These are phyloP conservation scores for Alloteropsis semialata DNA, from an alignment of 176 grass and related monocot species.

Conservation along the genomic window DNA sequence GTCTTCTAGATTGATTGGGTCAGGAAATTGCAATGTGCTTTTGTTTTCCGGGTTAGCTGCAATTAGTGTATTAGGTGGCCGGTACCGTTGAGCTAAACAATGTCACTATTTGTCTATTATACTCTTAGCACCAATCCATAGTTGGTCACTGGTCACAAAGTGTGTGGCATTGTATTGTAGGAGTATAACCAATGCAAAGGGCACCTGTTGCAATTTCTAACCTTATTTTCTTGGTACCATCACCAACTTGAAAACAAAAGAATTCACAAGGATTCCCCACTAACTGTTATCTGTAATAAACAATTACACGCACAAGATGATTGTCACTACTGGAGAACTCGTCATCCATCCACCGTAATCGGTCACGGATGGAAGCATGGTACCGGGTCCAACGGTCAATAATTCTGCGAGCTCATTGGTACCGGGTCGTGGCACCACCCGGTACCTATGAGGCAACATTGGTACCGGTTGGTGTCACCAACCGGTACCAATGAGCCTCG, in stretches of 20 bases:
- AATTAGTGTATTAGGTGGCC: background rate
- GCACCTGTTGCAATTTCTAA: background rate
- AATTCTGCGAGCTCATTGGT: no score
- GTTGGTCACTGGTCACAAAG: background rate
- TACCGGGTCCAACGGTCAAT: no score
- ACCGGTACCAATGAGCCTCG: no score
- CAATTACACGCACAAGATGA: slow-evolving; percentile 9
- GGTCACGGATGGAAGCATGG: no score
- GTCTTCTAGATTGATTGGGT: background rate
- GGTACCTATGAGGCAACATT: no score
- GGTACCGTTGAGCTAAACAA: background rate
- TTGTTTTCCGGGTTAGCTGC: background rate
- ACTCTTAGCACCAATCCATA: background rate
- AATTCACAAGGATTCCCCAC: background rate
- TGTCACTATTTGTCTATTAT: background rate
- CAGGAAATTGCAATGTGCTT: background rate
- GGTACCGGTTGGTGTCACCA: no score
- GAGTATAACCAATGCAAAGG: background rate
- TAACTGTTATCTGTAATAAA: background rate
- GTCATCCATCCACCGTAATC: no score
- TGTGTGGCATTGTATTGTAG: background rate
- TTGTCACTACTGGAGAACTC: no score
- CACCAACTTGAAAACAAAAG: background rate
- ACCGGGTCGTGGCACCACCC: no score
- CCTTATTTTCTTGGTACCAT: background rate